These are phyloP conservation scores for Teunomyces tritomae DNA, from an alignment of 805 yeast species.

Conservation along the genomic window DNA sequence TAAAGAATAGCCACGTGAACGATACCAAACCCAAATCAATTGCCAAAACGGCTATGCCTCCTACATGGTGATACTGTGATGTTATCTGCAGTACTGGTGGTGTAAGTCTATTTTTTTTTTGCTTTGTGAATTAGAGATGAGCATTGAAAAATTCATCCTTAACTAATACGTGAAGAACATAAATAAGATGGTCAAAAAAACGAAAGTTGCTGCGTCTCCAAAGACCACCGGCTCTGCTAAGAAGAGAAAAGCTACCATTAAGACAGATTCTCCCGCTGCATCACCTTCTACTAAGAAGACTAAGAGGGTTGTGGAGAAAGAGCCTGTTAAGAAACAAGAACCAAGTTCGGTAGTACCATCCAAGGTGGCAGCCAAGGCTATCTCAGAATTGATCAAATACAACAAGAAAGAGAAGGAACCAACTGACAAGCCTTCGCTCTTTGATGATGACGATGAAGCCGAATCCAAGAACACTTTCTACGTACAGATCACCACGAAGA, in stretches of 20 bases:
- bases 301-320: slow-evolving; percentile 6
- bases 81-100: not conserved
- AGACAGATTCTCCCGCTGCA: slow-evolving; percentile 16
- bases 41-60: slow-evolving; percentile 38
- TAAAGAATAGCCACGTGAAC: slow-evolving; percentile 13
- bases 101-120: slow-evolving; percentile 1
- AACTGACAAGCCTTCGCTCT: slow-evolving; percentile 43
- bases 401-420: slow-evolving; percentile 29
- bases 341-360: not conserved
- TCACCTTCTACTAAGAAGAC: slow-evolving; percentile 19
- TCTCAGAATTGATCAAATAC: slow-evolving; percentile 65
- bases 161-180: not conserved
- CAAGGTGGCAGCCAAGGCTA: slow-evolving; percentile 42
- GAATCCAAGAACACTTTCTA: slow-evolving; percentile 54
- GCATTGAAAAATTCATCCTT: not conserved
- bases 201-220: slow-evolving; percentile 3
- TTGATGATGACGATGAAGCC: slow-evolving; percentile 46
- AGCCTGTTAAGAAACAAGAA: slow-evolving; percentile 2
- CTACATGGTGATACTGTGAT: slow-evolving; percentile 9
- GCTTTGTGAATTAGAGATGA: slow-evolving; percentile 5
- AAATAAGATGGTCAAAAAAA: slow-evolving; percentile 5
- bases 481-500: slow-evolving; percentile 63
- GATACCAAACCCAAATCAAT: slow-evolving; percentile 13
- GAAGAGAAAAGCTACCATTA: slow-evolving; percentile 17
- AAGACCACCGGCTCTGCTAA: slow-evolving; percentile 22